Base-by-base conservation (phyloP, 202 grass and related monocot genomes). In the Brachypodium distachyon region DNA sequence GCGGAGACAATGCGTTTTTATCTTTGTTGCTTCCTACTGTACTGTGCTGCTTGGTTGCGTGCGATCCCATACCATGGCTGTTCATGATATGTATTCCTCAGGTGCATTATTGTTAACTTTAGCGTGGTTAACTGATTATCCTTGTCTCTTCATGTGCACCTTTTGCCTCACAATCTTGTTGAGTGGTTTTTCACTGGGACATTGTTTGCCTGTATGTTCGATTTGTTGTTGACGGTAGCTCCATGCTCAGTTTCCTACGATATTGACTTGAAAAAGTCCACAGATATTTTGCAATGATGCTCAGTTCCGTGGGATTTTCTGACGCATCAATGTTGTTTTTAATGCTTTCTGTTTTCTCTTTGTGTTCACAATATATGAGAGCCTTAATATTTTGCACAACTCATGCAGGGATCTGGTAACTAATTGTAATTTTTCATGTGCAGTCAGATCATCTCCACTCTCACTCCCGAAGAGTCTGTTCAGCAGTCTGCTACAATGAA, bases 101-200 rank as follows among this genome's bases (percentile, higher is more conserved):
- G 26, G 48, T 64, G 78, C 48, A 72, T 82, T 82, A 77, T 86
- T 77, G 78, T 21, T 44, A 77, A 53, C 78, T 82, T 86, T 57
- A 48, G 28, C 46, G 12, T 82, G 84, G 65, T 77, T 74, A 71
- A 51, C 51, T 7, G 43, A 53, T 77, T 56, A 61, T 61, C 29
- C 27, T 49, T 72, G 47, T 86, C 75, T 66, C 49, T 81, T 6
- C 28, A 70, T 47, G 47, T 63, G 16, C 64, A 48, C 22, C 56
- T 86, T 72, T 72, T 67, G 11, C 64, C 48, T 74, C 50, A 50
- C 40, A 66, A 78, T 79, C 4, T 66, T 39, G 28, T 43, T 53
- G 22, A 52, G 33, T 73, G 57, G 50, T 54, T 79, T 73, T 64
- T 44, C 37, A 19, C 6, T 36, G 33, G 46, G 55, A 44, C 39